A percentile compares a stretch with the other conserved stretches of the same genome.
Evolutionary conservation across 805 yeast species (phyloP).

Genomic region (Monosporozyma unispora): DNA sequence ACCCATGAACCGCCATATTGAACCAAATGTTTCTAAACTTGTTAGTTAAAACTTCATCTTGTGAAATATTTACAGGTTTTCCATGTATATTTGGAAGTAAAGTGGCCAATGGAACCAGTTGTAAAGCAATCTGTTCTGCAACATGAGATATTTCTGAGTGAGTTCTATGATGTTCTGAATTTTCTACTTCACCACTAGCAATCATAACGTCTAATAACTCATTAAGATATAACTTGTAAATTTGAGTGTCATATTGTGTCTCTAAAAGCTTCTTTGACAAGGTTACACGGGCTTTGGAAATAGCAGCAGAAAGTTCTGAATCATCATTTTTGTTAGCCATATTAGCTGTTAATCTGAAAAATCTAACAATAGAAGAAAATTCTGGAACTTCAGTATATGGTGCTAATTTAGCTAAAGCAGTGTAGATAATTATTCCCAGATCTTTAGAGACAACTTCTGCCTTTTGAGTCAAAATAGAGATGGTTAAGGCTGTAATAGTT

Average conservation of each 20-base stretch:
- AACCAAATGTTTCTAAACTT: constrained; percentile 89
- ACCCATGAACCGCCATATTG: constrained; percentile 87
- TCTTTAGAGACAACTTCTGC: constrained; percentile 41
- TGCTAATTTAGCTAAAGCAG: constrained; percentile 57
- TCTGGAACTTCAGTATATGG: constrained; percentile 56
- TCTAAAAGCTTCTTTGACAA: constrained; percentile 33
- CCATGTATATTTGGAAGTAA: constrained; percentile 54
- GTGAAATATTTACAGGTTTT: constrained; percentile 31
- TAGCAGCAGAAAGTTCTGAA: constrained; percentile 29
- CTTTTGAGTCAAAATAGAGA: constrained; percentile 77
- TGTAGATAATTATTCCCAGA: constrained; percentile 46
- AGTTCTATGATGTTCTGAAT: constrained; percentile 69
- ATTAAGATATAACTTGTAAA: constrained; percentile 48
- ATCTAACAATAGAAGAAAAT: constrained; percentile 50
- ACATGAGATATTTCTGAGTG: constrained; percentile 60
- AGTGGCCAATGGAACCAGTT: constrained; percentile 65
- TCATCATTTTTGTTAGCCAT: constrained; percentile 37
- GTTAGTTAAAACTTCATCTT: constrained; percentile 41
- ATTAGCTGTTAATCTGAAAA: constrained; percentile 43
- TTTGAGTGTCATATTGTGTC: constrained; percentile 28
- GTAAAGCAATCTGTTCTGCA: constrained; percentile 57
- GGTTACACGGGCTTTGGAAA: constrained; percentile 42
- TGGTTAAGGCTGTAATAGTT: constrained; percentile 65
- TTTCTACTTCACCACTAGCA: constrained; percentile 70
- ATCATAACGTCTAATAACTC: constrained; percentile 62